phyloP scores from a whole-genome alignment of 139 green algal genomes.

The Coccomyxa sp. region DNA sequence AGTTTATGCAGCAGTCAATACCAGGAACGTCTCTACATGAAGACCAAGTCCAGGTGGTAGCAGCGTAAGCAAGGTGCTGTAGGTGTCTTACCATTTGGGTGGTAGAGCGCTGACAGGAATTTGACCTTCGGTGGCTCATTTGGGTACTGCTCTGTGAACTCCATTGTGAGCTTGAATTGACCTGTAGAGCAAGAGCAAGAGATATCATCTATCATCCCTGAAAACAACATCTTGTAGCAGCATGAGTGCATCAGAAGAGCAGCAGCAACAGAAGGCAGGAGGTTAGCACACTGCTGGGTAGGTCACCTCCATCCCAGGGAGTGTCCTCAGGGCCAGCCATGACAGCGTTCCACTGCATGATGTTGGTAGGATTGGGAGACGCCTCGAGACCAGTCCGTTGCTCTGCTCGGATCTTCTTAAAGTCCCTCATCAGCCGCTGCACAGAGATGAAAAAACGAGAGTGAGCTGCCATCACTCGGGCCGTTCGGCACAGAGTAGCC shows the following conservation, averaged over 20 bases:
- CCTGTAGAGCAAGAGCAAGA: slow-evolving; percentile 33
- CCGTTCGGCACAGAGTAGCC: too few relatives aligned
- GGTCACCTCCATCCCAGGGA: slow-evolving; percentile 89
- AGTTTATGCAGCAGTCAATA: background rate
- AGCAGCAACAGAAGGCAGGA: too few relatives aligned
- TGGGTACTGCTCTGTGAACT: slow-evolving; percentile 97
- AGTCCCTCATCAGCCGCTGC: slow-evolving; percentile 89
- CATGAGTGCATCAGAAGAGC: too few relatives aligned
- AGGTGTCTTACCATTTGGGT: slow-evolving; percentile 94
- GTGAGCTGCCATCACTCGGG: too few relatives aligned
- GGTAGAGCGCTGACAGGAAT: slow-evolving; percentile 94
- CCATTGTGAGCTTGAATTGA: slow-evolving; percentile 92
- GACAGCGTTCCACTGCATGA: slow-evolving; percentile 98
- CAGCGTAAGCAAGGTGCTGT: too few relatives aligned
- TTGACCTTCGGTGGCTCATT: slow-evolving; percentile 96
- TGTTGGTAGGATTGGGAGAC: slow-evolving; percentile 88
- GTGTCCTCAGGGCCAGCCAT: slow-evolving; percentile 98
- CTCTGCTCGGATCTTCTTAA: slow-evolving; percentile 86
- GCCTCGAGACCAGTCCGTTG: slow-evolving; percentile 93
- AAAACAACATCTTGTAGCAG: too few relatives aligned
- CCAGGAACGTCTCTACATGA: background rate
- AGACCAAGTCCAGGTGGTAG: background rate
- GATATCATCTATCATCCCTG: too few relatives aligned
- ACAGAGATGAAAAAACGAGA: background rate
- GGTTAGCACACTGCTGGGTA: background rate